Evolutionary conservation across 768 basidiomycete species (phyloP).

Genomic region (Russula foetens): DNA sequence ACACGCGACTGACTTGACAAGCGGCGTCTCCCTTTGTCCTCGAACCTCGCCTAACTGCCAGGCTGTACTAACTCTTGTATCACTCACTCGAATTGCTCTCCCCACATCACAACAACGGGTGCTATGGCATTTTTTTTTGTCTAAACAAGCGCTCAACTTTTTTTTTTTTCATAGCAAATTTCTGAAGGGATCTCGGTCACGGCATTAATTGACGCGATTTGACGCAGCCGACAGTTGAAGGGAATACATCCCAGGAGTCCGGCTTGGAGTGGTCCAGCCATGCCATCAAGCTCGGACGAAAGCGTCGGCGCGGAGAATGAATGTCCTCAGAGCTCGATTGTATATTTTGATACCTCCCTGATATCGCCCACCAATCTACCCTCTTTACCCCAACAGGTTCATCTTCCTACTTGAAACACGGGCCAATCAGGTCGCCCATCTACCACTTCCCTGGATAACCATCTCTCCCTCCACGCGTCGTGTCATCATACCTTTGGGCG

Average conservation of each 20-base stretch:
- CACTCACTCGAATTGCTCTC: too few relatives aligned
- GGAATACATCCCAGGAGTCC: neutral
- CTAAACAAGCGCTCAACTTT: neutral
- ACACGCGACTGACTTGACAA: too few relatives aligned
- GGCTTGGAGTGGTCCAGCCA: neutral
- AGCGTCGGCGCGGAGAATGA: too few relatives aligned
- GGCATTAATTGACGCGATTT: too few relatives aligned
- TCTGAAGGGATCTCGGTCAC: too few relatives aligned
- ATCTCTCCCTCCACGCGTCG: neutral
- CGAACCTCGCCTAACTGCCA: too few relatives aligned
- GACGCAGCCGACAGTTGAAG: too few relatives aligned
- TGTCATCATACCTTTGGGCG: neutral
- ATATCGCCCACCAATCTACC: neutral
- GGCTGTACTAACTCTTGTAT: too few relatives aligned
- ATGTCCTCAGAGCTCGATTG: neutral
- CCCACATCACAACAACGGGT: too few relatives aligned
- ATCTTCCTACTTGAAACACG: neutral
- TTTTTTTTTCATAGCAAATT: neutral
- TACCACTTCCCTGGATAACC: neutral
- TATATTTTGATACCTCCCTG: neutral
- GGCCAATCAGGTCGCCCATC: neutral
- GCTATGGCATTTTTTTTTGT: neutral
- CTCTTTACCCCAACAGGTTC: neutral
- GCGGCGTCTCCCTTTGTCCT: too few relatives aligned
- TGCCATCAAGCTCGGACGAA: neutral